Conservation (phyloP, 108 stramenopile genomes). For the Aurantiochytrium sp. region DNA sequence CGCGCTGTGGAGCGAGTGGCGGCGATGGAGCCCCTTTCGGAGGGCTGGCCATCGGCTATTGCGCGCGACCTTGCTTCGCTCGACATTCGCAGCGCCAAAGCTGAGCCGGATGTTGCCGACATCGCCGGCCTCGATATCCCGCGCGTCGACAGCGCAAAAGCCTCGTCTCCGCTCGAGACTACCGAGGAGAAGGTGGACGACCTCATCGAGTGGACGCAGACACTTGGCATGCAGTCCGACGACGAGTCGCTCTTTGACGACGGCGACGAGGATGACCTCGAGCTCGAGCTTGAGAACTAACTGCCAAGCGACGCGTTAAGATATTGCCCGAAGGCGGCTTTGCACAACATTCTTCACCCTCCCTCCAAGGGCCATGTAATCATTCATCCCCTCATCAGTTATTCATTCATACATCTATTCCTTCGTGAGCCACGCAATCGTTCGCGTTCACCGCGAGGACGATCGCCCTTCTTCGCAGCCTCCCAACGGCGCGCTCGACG, state of each 20-base stretch:
- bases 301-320: no score
- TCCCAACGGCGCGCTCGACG: no score
- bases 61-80: neutral
- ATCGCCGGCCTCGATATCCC: neutral
- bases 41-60: neutral
- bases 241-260: neutral
- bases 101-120: neutral
- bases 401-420: no score
- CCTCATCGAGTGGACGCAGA: neutral
- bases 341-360: no score
- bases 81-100: neutral
- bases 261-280: neutral
- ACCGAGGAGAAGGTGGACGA: neutral
- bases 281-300: neutral
- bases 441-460: no score
- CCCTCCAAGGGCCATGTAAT: no score
- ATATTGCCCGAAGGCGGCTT: no score
- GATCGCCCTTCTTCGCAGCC: no score
- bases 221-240: neutral
- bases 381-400: no score
- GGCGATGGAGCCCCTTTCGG: neutral
- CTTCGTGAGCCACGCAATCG: no score
- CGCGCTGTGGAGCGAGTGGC: neutral
- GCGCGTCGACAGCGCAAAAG: neutral
- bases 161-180: neutral